Evolutionary conservation across 331 rosid species (phyloP).

Genomic region (Phaseolus coccineus): DNA sequence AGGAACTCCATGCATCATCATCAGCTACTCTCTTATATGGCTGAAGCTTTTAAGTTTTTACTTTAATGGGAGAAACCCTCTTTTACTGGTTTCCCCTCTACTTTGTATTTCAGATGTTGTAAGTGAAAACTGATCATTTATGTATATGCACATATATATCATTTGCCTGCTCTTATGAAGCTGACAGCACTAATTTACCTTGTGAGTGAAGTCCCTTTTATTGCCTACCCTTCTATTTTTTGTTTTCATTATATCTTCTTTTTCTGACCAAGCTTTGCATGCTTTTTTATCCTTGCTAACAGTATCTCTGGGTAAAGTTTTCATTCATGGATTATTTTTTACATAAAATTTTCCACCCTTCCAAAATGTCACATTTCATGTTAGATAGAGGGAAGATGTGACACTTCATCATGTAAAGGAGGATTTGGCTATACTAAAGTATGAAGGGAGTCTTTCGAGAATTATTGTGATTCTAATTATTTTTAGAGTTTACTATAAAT

Average conservation of each 20-base stretch:
- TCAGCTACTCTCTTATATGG: conserved; percentile 42
- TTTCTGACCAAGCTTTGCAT: neutral
- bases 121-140: neutral
- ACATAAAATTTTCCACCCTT: neutral
- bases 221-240: neutral
- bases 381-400: neutral
- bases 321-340: neutral
- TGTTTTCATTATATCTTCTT: neutral
- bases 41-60: conserved; percentile 43
- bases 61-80: conserved; percentile 35
- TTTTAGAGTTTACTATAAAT: too few species aligned
- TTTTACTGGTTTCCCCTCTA: conserved; percentile 42
- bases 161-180: conserved; percentile 24
- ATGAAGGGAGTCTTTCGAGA: too few species aligned
- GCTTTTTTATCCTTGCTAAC: neutral
- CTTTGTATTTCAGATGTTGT: conserved; percentile 30
- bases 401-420: neutral
- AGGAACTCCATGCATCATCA: conserved; percentile 32
- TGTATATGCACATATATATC: conserved; percentile 33
- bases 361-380: neutral
- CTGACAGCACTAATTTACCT: conserved; percentile 28
- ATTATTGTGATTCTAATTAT: too few species aligned
- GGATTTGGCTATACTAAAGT: neutral
- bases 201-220: neutral
- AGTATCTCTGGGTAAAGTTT: neutral